Evolutionary conservation across 2,329 filamentous ascomycete genomes (phyloP).

Genomic region (Septoria petroselini): DNA sequence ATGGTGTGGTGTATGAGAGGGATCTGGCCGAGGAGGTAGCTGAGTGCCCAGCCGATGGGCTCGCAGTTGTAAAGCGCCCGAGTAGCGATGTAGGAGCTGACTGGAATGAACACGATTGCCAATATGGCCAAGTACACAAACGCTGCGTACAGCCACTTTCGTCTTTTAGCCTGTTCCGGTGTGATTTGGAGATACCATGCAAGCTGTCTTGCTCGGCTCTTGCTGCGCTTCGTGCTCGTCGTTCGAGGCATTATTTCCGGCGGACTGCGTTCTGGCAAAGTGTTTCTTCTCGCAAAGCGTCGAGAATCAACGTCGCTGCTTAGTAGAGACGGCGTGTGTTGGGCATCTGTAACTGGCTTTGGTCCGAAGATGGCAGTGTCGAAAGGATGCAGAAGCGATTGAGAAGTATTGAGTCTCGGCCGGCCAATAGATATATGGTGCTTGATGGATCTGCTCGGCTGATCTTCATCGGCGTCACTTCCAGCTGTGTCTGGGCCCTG

Average conservation of each 20-base stretch:
- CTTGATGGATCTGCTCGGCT: constrained; percentile 30
- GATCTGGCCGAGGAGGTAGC: constrained; percentile 82
- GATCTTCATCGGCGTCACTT: constrained; percentile 51
- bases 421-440: constrained; percentile 17
- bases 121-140: constrained; percentile 72
- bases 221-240: constrained; percentile 17
- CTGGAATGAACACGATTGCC: constrained; percentile 63
- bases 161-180: constrained; percentile 66
- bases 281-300: constrained; percentile 27
- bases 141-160: constrained; percentile 79
- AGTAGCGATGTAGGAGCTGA: constrained; percentile 66
- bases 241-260: constrained; percentile 6
- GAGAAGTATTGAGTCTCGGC: constrained; percentile 25
- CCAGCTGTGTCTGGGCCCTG: constrained; percentile 29
- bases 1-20: constrained; percentile 69
- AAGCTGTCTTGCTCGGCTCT: constrained; percentile 61
- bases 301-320: constrained; percentile 12
- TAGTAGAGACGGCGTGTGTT: constrained; percentile 6
- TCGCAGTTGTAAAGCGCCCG: constrained; percentile 70
- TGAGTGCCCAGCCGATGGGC: constrained; percentile 86
- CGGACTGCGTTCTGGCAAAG: constrained; percentile 25
- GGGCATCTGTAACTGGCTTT: constrained; percentile 28
- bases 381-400: constrained; percentile 21
- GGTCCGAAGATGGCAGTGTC: constrained; percentile 20
- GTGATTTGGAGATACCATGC: constrained; percentile 79